phyloP scores from a whole-genome alignment of 345 rosid species.

The Sapria himalayana region DNA sequence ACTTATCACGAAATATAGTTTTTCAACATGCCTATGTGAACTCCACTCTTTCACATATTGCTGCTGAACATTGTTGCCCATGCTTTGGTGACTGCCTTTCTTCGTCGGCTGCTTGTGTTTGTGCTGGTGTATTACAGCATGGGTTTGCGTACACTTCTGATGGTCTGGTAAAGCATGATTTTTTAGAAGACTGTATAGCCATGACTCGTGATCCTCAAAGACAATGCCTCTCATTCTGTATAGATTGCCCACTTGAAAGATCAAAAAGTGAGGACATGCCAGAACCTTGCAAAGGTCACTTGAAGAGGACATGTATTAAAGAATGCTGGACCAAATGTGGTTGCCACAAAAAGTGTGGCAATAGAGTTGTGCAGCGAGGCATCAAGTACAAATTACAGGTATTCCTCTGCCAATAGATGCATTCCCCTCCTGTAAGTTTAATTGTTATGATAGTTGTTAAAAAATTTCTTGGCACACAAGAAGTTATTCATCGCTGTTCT shows the following conservation, averaged over 20 bases:
- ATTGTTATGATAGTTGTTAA: no score
- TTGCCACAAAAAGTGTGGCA: constrained; percentile 57
- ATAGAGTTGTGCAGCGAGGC: constrained; percentile 82
- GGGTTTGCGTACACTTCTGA: constrained; percentile 32
- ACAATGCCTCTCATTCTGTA: constrained; percentile 31
- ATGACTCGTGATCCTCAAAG: constrained; percentile 31
- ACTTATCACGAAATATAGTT: constrained; percentile 34
- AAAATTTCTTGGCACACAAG: no score
- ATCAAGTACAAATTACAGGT: constrained; percentile 66
- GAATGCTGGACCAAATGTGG: constrained; percentile 94
- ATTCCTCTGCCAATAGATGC: no score
- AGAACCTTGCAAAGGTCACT: constrained; percentile 73
- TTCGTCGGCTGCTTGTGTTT: constrained; percentile 28
- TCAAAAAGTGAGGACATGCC: constrained; percentile 25
- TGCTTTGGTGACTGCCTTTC: constrained; percentile 54
- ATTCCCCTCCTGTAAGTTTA: no score
- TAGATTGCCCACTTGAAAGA: constrained; percentile 51
- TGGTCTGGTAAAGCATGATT: constrained; percentile 36
- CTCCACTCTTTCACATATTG: constrained; percentile 37
- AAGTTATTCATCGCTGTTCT: no score
- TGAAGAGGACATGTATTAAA: constrained; percentile 48
- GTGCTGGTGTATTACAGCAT: constrained; percentile 26
- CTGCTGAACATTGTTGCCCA: constrained; percentile 38
- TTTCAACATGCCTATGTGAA: constrained; percentile 37
- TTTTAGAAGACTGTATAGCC: constrained; percentile 41